Evolutionary conservation across 768 basidiomycete species (phyloP), one percentile per base, ranked within the genome.

Genomic region (Hortiboletus flavorubellus): DNA sequence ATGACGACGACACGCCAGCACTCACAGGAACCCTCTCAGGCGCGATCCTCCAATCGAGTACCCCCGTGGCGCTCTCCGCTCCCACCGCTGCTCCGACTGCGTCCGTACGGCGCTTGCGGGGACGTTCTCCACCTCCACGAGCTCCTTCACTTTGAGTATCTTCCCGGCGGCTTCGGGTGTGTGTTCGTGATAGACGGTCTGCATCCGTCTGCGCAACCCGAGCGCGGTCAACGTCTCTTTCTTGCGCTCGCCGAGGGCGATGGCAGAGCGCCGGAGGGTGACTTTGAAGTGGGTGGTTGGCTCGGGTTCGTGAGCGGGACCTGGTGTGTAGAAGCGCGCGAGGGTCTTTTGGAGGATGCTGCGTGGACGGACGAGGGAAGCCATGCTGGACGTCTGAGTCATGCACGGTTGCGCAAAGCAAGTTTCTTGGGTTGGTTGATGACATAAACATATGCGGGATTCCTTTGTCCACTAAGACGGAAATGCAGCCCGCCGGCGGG

Each of bases 41-140:
- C 64, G 67, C 52, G 76, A 71, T 11, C 69, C 67, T 18, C 72
- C 67, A 18, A 91, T 81, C 46, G 77, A 77, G 56, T 88, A 93
- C 14, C 91, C 91, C 43, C 86, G 75, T 11, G 78, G 70, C 10
- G 89, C 81, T 68, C 78, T 83, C 64, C 91, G 76, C 58, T 87
- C 86, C 63, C 71, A 68, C 61, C 83, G 78, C 75, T 87, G 85
- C 72, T 90, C 78, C 58, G 80, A 73, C 67, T 84, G 84, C n/a
- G 83, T 86, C 73, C 79, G 78, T 26, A 93, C 90, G 52, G 79
- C 74, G 34, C 78, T 76, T 26, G 76, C 75, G 0, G 86, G 81
- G 15, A 97, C 93, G 66, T 95, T 96, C 69, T 86, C 80, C 41
- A 98, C 93, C 65, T 89, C 81, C 10, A 97, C 82, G 42, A 98